Evolutionary conservation across 1,284 basidiomycete genomes (phyloP).

Genomic region (Ustilago lituana): DNA sequence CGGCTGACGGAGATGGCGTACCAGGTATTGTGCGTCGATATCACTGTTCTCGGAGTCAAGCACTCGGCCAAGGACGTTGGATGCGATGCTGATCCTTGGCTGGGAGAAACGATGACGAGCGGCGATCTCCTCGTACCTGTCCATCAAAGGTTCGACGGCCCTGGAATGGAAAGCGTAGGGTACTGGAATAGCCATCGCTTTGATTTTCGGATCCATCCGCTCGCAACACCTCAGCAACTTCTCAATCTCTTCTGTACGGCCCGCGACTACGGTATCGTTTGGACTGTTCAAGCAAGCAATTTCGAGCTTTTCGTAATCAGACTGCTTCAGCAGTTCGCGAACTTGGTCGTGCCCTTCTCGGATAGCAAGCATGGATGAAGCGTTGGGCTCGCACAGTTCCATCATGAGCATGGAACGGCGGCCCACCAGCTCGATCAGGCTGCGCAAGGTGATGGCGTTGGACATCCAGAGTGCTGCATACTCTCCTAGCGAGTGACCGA

Average conservation of each 20-base stretch:
- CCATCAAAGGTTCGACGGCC: conserved; percentile 37
- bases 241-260: conserved; percentile 27
- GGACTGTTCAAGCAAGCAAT: conserved; percentile 52
- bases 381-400: conserved; percentile 34
- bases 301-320: conserved; percentile 18
- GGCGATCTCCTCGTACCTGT: conserved; percentile 1
- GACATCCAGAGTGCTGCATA: conserved; percentile 44
- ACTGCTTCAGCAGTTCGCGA: conserved; percentile 13
- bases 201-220: conserved; percentile 33
- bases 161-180: conserved; percentile 50
- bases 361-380: conserved; percentile 49
- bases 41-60: neutral
- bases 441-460: conserved; percentile 30
- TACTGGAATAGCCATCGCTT: conserved; percentile 42
- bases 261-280: conserved; percentile 44
- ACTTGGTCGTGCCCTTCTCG: conserved; percentile 20
- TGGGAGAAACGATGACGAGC: conserved; percentile 9
- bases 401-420: conserved; percentile 43
- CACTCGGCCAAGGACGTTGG: conserved; percentile 39
- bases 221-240: conserved; percentile 21
- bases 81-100: conserved; percentile 23
- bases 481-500: conserved; percentile 52
- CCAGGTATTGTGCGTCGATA: conserved; percentile 23
- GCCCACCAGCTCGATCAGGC: conserved; percentile 42
- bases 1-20: conserved; percentile 30